A percentile compares a stretch with the other conserved stretches of the same genome.
These are phyloP conservation scores for Candida cerambycidarum DNA, from an alignment of 805 yeast species.

Conservation along the genomic window DNA sequence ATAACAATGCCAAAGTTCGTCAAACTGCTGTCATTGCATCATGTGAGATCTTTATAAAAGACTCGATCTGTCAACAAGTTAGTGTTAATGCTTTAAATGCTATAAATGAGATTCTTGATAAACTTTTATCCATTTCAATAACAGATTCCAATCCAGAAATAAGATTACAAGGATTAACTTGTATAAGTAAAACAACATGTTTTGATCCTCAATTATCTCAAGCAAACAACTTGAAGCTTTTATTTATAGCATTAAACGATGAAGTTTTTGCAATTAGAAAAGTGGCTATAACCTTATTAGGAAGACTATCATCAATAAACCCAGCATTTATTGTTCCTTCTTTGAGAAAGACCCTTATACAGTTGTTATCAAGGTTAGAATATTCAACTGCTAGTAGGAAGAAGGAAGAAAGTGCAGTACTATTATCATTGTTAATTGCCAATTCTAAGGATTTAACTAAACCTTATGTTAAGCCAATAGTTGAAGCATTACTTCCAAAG, in stretches of 20 bases:
- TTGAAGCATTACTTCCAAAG: constrained; percentile 77
- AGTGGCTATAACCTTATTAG: constrained; percentile 74
- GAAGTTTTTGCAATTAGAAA: constrained; percentile 82
- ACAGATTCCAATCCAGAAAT: constrained; percentile 89
- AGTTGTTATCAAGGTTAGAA: constrained; percentile 79
- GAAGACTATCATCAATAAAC: constrained; percentile 79
- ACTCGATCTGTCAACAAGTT: constrained; percentile 80
- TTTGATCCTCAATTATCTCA: constrained; percentile 94
- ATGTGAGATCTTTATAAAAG: constrained; percentile 69
- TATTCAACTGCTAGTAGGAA: constrained; percentile 71
- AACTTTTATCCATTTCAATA: constrained; percentile 75
- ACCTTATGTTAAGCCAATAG: constrained; percentile 90
- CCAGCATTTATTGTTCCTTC: constrained; percentile 97
- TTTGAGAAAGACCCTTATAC: constrained; percentile 80
- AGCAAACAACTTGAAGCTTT: constrained; percentile 80
- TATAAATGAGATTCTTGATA: constrained; percentile 81
- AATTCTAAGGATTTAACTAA: constrained; percentile 80
- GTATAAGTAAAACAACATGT: constrained; percentile 58
- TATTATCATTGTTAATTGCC: constrained; percentile 70
- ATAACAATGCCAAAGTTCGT: constrained; percentile 74
- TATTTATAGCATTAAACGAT: constrained; percentile 89
- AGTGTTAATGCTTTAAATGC: constrained; percentile 79
- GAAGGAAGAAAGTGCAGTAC: constrained; percentile 82
- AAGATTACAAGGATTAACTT: constrained; percentile 71
- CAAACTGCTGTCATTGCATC: constrained; percentile 84